These are phyloP conservation scores for Punica granatum DNA, from an alignment of 345 rosid species.

Conservation along the genomic window DNA sequence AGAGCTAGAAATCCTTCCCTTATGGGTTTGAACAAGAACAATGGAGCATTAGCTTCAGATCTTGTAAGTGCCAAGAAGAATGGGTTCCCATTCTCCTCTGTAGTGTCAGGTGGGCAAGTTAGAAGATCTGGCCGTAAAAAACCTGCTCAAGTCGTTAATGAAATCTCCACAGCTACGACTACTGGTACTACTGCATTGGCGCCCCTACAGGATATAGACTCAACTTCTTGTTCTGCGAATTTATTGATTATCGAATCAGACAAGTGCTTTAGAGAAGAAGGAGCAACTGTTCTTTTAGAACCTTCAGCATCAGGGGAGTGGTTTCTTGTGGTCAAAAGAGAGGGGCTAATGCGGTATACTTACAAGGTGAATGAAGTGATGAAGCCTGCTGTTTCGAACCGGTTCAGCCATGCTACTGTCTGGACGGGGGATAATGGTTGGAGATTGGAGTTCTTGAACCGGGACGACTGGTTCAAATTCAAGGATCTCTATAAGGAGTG, in stretches of 20 bases:
- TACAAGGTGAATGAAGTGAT: slow-evolving; percentile 48
- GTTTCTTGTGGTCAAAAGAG: slow-evolving; percentile 56
- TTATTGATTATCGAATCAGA: slow-evolving; percentile 49
- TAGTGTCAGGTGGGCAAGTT: slow-evolving; percentile 36
- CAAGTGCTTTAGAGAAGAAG: slow-evolving; percentile 70
- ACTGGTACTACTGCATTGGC: slow-evolving; percentile 17
- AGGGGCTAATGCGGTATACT: slow-evolving; percentile 32
- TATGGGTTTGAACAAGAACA: slow-evolving; percentile 34
- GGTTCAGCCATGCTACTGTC: slow-evolving; percentile 51
- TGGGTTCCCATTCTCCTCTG: slow-evolving; percentile 38
- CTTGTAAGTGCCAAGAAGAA: slow-evolving; percentile 47
- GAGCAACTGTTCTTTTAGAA: slow-evolving; percentile 49
- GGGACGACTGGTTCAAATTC: slow-evolving; percentile 69
- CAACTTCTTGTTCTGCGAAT: slow-evolving; percentile 51
- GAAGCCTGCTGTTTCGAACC: slow-evolving; percentile 56
- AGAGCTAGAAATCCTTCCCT: slow-evolving; percentile 48
- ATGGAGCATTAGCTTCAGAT: slow-evolving; percentile 54
- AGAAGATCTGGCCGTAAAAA: slow-evolving; percentile 37
- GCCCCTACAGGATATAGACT: slow-evolving; percentile 26
- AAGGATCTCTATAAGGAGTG: slow-evolving; percentile 88
- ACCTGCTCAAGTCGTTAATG: slow-evolving; percentile 27
- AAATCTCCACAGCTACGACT: slow-evolving; percentile 18
- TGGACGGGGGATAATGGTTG: slow-evolving; percentile 72
- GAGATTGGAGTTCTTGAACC: slow-evolving; percentile 76
- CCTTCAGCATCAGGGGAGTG: slow-evolving; percentile 53